Conservation (phyloP, 169 alveolate species). For the Amoebophrya sp. region DNA sequence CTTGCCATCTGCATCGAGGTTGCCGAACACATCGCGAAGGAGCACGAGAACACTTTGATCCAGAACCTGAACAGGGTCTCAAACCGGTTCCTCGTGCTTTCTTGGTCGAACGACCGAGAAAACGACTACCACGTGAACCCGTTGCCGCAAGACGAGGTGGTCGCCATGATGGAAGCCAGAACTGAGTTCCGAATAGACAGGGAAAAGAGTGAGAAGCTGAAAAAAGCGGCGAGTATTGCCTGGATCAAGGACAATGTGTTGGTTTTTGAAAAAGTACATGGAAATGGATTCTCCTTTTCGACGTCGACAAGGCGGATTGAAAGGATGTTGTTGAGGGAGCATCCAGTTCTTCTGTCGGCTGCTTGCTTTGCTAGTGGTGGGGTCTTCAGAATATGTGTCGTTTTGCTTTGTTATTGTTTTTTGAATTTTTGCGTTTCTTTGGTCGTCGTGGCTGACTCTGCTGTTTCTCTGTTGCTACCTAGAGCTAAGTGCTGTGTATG, state of each 20-base stretch:
- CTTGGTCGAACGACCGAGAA: neutral
- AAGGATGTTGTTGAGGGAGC: no score
- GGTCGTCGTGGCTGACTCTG: no score
- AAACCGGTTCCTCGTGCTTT: neutral
- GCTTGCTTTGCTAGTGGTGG: no score
- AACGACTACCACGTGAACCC: slow-evolving; percentile 13
- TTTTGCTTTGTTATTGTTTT: no score
- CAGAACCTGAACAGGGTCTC: neutral
- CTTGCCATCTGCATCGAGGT: neutral
- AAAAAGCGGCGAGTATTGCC: neutral
- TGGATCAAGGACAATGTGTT: neutral
- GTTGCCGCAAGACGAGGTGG: neutral
- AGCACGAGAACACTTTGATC: neutral
- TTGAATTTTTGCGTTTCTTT: no score
- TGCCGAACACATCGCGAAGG: neutral
- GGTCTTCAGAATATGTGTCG: no score
- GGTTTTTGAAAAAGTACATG: neutral
- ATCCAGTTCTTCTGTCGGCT: no score
- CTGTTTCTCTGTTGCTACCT: no score
- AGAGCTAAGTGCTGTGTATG: no score
- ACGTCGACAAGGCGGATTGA: no score
- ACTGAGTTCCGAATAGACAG: neutral
- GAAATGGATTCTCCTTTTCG: no score
- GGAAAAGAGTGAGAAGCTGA: neutral
- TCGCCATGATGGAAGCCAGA: neutral